Base-by-base conservation (phyloP, 352 stramenopile genomes). In the Phytopythium oedochilum region DNA sequence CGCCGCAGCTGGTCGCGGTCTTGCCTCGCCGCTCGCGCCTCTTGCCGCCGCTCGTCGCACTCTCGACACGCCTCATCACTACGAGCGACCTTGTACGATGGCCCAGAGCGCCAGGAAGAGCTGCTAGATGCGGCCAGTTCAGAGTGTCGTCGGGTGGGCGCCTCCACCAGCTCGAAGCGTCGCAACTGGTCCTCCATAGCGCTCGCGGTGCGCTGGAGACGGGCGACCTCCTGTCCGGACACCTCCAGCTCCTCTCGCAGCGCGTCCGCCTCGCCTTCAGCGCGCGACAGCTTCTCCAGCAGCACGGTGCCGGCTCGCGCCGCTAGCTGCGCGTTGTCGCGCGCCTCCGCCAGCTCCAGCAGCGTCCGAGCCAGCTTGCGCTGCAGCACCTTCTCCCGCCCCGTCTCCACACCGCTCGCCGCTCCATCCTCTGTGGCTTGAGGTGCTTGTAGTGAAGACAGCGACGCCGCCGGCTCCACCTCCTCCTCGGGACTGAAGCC, bases 251-350 rank as follows among this genome's bases (percentile, higher is more conserved):
- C 43, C 8, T 43, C 31, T n/a, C 51, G 31, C 23, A 62, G 51
- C 22, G 31, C 14, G 11, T 26, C 34, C 31, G 31, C n/a, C 20
- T 53, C 46, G 29, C 29, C 55, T 23, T 63, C 48, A 10, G 61
- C 63, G 20, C 64, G 61, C 40, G 68, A 55, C 40, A 76, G 32
- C 12, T 71, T 59, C 29, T 80, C 58, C 10, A 86, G 58, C 36
- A 88, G 61, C 35, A 55, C 58, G 29, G 78, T 85, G 18, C 78
- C 78, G 12, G 75, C 75, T 20, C 60, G 70, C 2, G 78, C 78
- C 26, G 78, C 78, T 42, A 86, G 53, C 11, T 60, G 70, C 7
- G 84, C 53, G 22, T 77, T 81, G 10, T 73, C 63, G 29, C 76
- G 69, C 51, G 79, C 75, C 0, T 44, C 32, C 1, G 75, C 63